These are phyloP conservation scores for Peronospora farinosa DNA, from an alignment of 352 stramenopile genomes.

Conservation along the genomic window DNA sequence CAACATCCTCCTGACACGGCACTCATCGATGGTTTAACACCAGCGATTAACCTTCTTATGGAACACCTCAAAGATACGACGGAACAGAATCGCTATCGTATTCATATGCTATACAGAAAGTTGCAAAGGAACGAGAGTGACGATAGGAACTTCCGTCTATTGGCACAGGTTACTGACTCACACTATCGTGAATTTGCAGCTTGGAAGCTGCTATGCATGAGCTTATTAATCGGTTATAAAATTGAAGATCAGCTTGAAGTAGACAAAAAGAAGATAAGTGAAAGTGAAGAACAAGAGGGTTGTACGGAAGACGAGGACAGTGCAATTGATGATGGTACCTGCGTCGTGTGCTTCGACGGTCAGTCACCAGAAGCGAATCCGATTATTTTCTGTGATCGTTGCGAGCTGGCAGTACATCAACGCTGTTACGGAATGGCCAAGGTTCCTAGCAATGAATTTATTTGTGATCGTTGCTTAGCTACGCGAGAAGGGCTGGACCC, in stretches of 20 bases:
- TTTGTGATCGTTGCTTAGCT: slow-evolving; percentile 77
- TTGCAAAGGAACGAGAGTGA: slow-evolving; percentile 31
- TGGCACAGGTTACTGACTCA: slow-evolving; percentile 41
- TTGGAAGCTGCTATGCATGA: slow-evolving; percentile 74
- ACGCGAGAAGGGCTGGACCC: slow-evolving; percentile 50
- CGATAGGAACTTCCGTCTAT: slow-evolving; percentile 22
- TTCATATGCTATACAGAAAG: slow-evolving; percentile 49
- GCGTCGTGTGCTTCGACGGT: slow-evolving; percentile 86
- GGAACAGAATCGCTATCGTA: slow-evolving; percentile 56
- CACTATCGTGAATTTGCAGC: slow-evolving; percentile 71
- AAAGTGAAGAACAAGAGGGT: slow-evolving; percentile 19
- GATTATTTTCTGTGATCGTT: slow-evolving; percentile 88
- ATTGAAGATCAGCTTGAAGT: slow-evolving; percentile 2
- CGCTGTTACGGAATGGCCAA: slow-evolving; percentile 84
- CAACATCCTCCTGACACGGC: background rate
- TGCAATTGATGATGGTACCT: slow-evolving; percentile 77
- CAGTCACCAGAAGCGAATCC: slow-evolving; percentile 81
- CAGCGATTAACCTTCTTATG: slow-evolving; percentile 66
- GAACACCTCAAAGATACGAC: slow-evolving; percentile 74
- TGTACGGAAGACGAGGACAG: slow-evolving; percentile 39
- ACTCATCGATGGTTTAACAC: slow-evolving; percentile 58
- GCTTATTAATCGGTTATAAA: slow-evolving; percentile 56
- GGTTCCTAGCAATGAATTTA: slow-evolving; percentile 83
- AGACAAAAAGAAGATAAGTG: slow-evolving; percentile 10
- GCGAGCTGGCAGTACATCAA: slow-evolving; percentile 85